Conservation (phyloP, 345 rosid species). For the Boechera divaricarpa region DNA sequence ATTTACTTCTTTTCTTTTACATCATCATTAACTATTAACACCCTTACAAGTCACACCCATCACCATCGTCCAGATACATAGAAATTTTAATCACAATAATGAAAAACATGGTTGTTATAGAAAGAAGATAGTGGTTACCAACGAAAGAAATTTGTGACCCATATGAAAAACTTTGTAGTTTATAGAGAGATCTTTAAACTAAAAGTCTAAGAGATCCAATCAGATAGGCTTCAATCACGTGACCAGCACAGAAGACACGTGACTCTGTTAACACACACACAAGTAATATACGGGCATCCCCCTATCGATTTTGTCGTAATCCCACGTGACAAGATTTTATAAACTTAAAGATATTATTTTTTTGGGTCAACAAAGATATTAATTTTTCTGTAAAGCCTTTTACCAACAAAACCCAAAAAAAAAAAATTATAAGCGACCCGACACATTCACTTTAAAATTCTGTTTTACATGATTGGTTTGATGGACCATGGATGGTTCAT, state of each 20-base stretch:
- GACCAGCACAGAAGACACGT: slow-evolving; percentile 39
- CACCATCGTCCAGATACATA: not conserved
- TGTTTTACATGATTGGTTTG: slow-evolving; percentile 27
- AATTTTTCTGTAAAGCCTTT: slow-evolving; percentile 2
- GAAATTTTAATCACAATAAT: not conserved
- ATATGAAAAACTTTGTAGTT: slow-evolving; percentile 16
- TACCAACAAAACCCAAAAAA: slow-evolving; percentile 1
- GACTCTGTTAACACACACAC: slow-evolving; percentile 2
- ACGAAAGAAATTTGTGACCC: slow-evolving; percentile 26
- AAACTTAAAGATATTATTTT: not conserved
- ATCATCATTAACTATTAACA: not conserved
- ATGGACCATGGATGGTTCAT: slow-evolving; percentile 19
- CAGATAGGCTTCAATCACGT: slow-evolving; percentile 41
- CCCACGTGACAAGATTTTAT: slow-evolving; percentile 39
- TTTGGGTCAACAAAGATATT: not conserved
- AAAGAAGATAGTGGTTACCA: slow-evolving; percentile 1
- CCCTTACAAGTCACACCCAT: slow-evolving; percentile 28
- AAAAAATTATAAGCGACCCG: slow-evolving; percentile 3
- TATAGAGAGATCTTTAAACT: not conserved
- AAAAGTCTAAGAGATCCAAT: slow-evolving; percentile 43
- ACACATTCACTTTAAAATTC: slow-evolving; percentile 19
- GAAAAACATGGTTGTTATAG: slow-evolving; percentile 16
- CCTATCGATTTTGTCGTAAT: slow-evolving; percentile 35
- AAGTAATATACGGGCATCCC: slow-evolving; percentile 6
- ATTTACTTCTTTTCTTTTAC: not conserved